Percentiles rank a stretch among this genome's conserved stretches.
These are phyloP conservation scores for Achaetomiella virescens DNA, from an alignment of 495 filamentous ascomycete genomes.

Conservation along the genomic window DNA sequence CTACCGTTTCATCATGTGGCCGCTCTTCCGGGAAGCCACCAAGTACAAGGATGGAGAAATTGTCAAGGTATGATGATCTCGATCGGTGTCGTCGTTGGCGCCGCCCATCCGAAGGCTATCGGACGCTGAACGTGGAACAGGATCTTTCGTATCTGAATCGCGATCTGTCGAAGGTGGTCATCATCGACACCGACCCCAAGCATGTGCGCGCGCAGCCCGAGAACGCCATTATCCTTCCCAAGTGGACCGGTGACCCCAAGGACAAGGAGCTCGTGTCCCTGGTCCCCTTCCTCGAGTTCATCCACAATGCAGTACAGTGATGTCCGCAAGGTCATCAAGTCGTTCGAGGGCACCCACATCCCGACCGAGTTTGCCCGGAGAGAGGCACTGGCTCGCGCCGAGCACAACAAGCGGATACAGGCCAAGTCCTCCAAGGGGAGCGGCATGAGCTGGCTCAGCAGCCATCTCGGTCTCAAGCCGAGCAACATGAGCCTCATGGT, in stretches of 20 bases:
- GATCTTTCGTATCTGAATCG: conserved; percentile 95
- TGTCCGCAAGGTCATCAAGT: conserved; percentile 75
- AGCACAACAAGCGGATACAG: conserved; percentile 69
- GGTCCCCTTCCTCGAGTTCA: conserved; percentile 94
- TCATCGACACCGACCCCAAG: conserved; percentile 76
- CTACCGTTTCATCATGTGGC: conserved; percentile 94
- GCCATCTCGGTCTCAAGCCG: conserved; percentile 69
- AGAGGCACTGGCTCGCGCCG: conserved; percentile 74
- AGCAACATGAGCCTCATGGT: conserved; percentile 46
- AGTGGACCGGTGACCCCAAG: conserved; percentile 77
- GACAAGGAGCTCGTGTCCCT: conserved; percentile 80
- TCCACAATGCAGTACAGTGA: conserved; percentile 86
- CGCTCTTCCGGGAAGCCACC: conserved; percentile 89
- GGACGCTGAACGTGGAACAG: conserved; percentile 36
- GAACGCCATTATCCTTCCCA: conserved; percentile 85
- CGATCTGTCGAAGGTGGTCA: conserved; percentile 85
- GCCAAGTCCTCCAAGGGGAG: conserved; percentile 50
- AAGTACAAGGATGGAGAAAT: conserved; percentile 92
- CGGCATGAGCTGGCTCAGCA: conserved; percentile 57
- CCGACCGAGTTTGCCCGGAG: conserved; percentile 81
- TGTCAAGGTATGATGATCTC: conserved; percentile 63
- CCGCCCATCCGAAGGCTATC: neutral
- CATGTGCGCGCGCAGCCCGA: conserved; percentile 83
- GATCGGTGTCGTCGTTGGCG: neutral
- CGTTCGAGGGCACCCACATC: conserved; percentile 79